Percentiles rank a stretch among this genome's conserved stretches.
These are phyloP conservation scores for Trypanosoma melophagium DNA, from an alignment of 208 protist species.

Conservation along the genomic window DNA sequence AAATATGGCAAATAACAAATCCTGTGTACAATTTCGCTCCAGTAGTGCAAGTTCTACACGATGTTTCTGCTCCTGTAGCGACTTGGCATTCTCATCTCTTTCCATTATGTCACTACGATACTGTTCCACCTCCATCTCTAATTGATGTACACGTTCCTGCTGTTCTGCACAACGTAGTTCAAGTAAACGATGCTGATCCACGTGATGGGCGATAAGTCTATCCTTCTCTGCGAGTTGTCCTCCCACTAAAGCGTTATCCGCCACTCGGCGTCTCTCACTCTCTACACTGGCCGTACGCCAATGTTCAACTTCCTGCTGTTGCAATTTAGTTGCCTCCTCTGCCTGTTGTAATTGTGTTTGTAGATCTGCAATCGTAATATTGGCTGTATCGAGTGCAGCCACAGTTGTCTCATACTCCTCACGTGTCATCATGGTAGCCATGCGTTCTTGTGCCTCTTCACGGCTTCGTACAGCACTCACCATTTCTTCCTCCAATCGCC, in stretches of 20 bases:
- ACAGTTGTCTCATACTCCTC: conserved; percentile 45
- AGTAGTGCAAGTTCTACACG: conserved; percentile 38
- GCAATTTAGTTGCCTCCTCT: background rate
- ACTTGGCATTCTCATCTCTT: conserved; percentile 16
- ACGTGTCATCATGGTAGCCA: conserved; percentile 48
- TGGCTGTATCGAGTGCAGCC: conserved; percentile 35
- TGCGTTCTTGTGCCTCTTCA: conserved; percentile 27
- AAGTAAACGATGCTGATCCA: conserved; percentile 13
- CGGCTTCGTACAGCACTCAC: conserved; percentile 34
- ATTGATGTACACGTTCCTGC: conserved; percentile 4
- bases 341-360: conserved; percentile 37
- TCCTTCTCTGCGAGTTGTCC: conserved; percentile 19
- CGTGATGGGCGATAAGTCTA: conserved; percentile 20
- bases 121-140: conserved; percentile 4
- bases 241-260: background rate
- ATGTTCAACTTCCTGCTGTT: conserved; percentile 9
- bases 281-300: conserved; percentile 5
- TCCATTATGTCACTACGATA: conserved; percentile 14
- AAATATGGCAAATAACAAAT: conserved; percentile 53
- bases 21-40: conserved; percentile 42
- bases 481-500: conserved; percentile 56
- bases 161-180: conserved; percentile 1
- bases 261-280: conserved; percentile 2
- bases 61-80: conserved; percentile 28
- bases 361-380: conserved; percentile 21